Conservation (phyloP, 75 land plant species). For the Cunninghamia lanceolata region DNA sequence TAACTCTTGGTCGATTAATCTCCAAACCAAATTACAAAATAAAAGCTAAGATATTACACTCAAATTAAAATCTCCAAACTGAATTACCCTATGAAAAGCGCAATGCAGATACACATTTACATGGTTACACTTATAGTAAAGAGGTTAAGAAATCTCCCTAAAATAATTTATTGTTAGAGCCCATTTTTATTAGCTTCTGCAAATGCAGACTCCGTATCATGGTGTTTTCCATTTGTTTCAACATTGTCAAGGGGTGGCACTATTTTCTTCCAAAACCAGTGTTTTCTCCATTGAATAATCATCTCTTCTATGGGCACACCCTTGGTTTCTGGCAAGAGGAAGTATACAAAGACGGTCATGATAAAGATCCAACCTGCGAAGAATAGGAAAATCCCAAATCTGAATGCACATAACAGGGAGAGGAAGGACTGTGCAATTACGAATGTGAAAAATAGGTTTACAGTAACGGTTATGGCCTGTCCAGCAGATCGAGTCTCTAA, state of each 20-base stretch:
- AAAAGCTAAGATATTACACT: no score
- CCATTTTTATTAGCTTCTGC: not conserved
- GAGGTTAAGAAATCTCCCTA: not conserved
- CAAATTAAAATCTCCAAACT: no score
- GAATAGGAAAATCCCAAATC: slow-evolving; percentile 85
- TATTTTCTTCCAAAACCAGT: slow-evolving; percentile 85
- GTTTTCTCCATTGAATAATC: slow-evolving; percentile 70
- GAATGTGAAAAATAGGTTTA: slow-evolving; percentile 83
- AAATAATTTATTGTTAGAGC: not conserved
- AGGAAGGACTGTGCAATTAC: slow-evolving; percentile 75
- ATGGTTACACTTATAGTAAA: not conserved
- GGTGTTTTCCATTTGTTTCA: not conserved
- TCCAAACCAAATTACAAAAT: not conserved
- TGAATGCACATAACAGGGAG: slow-evolving; percentile 62
- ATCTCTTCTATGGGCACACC: slow-evolving; percentile 90
- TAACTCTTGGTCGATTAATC: not conserved
- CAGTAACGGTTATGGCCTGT: slow-evolving; percentile 83
- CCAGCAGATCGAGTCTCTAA: slow-evolving; percentile 84
- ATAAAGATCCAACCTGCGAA: slow-evolving; percentile 79
- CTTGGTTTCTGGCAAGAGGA: slow-evolving; percentile 87
- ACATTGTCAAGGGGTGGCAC: slow-evolving; percentile 23
- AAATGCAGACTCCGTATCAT: not conserved
- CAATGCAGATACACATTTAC: not conserved
- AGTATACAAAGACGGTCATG: slow-evolving; percentile 64
- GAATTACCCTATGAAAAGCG: not conserved